Conservation (phyloP, 1,139 yeast species). For the Hyphopichia wangnamkhiaoensis region DNA sequence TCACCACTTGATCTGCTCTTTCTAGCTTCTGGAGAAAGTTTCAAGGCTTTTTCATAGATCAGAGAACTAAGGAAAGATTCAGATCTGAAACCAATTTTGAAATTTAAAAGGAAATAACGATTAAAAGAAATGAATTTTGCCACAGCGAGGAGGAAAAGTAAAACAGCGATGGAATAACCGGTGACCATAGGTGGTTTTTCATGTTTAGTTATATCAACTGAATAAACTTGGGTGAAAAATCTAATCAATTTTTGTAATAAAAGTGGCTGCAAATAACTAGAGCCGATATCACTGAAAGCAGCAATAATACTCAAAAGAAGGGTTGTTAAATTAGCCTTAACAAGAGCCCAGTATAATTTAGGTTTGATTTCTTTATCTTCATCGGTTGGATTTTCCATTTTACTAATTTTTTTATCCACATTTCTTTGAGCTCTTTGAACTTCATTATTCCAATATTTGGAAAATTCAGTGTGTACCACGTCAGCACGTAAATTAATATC, state of each 20-base stretch:
- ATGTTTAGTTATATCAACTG: conserved; percentile 3
- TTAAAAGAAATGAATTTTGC: conserved; percentile 27
- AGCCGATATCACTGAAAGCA: conserved; percentile 21
- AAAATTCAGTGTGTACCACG: conserved; percentile 20
- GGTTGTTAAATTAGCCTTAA: conserved; percentile 7
- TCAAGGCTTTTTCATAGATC: conserved; percentile 36
- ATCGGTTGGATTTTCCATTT: conserved; percentile 13
- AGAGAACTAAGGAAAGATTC: conserved; percentile 28
- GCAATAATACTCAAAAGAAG: conserved; percentile 12
- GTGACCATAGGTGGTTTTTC: conserved; percentile 27
- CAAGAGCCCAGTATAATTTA: conserved; percentile 14
- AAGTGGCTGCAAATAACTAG: conserved; percentile 30
- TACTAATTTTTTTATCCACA: conserved; percentile 8
- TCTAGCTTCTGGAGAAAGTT: conserved; percentile 37
- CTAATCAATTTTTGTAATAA: conserved; percentile 31
- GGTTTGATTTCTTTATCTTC: conserved; percentile 25
- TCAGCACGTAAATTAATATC: conserved; percentile 21
- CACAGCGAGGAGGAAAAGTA: conserved; percentile 27
- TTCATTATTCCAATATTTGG: conserved; percentile 23
- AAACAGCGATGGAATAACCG: conserved; percentile 31
- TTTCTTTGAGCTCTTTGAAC: conserved; percentile 15
- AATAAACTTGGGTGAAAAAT: conserved; percentile 21
- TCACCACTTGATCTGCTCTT: conserved; percentile 43
- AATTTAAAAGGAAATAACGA: conserved; percentile 22
- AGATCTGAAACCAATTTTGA: conserved; percentile 18